A percentile compares a stretch with the other conserved stretches of the same genome.
Conservation (phyloP, 768 basidiomycete species). For the Lactarius trivialis region DNA sequence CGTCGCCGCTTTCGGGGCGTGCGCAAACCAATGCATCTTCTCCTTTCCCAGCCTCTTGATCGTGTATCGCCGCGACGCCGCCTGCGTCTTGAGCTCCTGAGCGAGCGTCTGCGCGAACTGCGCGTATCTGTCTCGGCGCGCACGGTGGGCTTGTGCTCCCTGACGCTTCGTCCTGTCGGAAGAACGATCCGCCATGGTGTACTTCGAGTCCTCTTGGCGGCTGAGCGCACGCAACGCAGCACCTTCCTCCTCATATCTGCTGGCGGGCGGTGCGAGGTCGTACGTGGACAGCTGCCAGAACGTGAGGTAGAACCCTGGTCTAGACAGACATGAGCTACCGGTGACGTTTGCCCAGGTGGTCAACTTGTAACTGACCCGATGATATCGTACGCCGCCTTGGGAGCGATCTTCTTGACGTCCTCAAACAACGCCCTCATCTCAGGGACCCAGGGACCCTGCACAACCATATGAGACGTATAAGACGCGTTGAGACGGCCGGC, state of each 20-base stretch:
- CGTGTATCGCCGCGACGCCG: slow-evolving; percentile 62
- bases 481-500: background rate
- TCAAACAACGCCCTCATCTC: slow-evolving; percentile 68
- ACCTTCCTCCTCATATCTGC: slow-evolving; percentile 76
- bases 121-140: slow-evolving; percentile 60
- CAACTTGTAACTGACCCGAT: slow-evolving; percentile 54
- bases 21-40: slow-evolving; percentile 78
- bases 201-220: slow-evolving; percentile 60
- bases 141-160: slow-evolving; percentile 51
- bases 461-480: background rate
- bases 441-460: slow-evolving; percentile 72
- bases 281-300: slow-evolving; percentile 97
- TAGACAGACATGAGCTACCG: slow-evolving; percentile 29
- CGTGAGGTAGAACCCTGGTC: slow-evolving; percentile 87
- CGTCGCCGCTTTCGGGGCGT: slow-evolving; percentile 42
- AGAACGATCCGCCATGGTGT: slow-evolving; percentile 63
- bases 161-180: slow-evolving; percentile 54
- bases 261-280: slow-evolving; percentile 72
- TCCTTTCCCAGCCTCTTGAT: slow-evolving; percentile 71
- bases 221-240: slow-evolving; percentile 53
- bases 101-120: slow-evolving; percentile 50
- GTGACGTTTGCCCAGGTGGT: slow-evolving; percentile 13
- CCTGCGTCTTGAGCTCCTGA: slow-evolving; percentile 72
- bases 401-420: slow-evolving; percentile 66
- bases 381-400: slow-evolving; percentile 52